Evolutionary conservation across 2,329 filamentous ascomycete genomes (phyloP).

Genomic region (Calonectria pteridis): DNA sequence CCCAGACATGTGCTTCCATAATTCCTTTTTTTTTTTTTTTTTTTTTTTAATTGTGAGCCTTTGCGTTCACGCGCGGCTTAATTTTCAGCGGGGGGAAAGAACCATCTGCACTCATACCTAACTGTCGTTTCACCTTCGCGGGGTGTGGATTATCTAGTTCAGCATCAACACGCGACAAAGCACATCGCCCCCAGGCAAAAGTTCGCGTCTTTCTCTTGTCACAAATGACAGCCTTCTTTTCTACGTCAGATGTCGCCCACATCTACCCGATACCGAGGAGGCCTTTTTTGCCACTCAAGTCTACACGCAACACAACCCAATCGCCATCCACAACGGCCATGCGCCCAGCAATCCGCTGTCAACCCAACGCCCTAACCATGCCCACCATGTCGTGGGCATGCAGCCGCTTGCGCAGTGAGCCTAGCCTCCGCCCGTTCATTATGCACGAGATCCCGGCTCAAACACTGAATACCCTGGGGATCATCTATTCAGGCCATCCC

Average conservation of each 20-base stretch:
- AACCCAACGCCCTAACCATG: background rate
- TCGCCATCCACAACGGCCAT: background rate
- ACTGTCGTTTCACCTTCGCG: background rate
- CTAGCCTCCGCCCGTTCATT: background rate
- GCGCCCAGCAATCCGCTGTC: background rate
- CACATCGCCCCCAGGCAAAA: background rate
- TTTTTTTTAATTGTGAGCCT: background rate
- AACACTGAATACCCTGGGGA: background rate
- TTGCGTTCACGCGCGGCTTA: background rate
- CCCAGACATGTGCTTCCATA: background rate
- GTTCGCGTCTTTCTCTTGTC: background rate
- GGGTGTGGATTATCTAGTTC: background rate
- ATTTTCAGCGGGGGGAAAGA: background rate
- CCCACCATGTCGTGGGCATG: background rate
- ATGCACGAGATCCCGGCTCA: background rate
- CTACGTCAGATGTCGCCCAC: background rate
- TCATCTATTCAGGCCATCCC: background rate
- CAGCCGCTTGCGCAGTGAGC: background rate
- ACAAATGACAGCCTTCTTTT: background rate
- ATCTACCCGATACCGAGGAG: background rate
- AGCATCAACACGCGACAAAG: background rate
- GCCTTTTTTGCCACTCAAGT: background rate
- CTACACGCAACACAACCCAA: background rate
- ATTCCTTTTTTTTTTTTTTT: background rate
- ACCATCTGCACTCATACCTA: background rate